These are phyloP conservation scores for Fulvia fulva DNA, from an alignment of 2,329 filamentous ascomycete species.

Conservation along the genomic window DNA sequence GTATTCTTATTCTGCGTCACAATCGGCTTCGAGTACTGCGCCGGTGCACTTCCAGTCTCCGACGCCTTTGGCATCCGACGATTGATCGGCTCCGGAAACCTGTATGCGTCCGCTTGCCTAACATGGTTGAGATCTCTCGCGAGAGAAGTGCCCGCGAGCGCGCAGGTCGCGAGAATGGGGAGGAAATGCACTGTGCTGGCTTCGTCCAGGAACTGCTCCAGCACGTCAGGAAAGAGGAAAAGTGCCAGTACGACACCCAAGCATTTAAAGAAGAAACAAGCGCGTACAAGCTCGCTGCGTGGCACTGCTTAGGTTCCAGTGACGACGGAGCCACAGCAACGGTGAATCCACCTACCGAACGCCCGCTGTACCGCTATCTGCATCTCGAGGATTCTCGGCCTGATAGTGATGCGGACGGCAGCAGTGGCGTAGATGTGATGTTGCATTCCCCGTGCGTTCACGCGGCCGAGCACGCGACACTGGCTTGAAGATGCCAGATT, in stretches of 20 bases:
- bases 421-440: neutral
- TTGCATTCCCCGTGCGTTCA: neutral
- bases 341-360: neutral
- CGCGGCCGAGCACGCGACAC: neutral
- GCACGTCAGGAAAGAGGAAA: neutral
- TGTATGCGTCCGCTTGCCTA: neutral
- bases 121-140: neutral
- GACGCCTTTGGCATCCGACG: neutral
- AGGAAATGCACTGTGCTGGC: neutral
- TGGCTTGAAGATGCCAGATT: neutral
- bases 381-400: too few species aligned
- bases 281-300: neutral
- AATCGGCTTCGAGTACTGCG: slow-evolving; percentile 20
- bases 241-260: neutral
- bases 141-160: slow-evolving; percentile 1
- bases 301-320: neutral
- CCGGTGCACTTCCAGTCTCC: neutral
- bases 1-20: slow-evolving; percentile 43
- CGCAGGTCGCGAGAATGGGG: neutral
- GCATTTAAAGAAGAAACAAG: neutral
- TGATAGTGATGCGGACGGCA: too few species aligned
- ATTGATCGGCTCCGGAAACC: neutral
- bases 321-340: neutral
- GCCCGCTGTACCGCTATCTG: neutral
- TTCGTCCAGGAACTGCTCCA: too few species aligned